Evolutionary conservation across 2,329 filamentous ascomycete genomes (phyloP), one percentile per base, ranked within the genome.

Genomic region (Seiridium unicorne): DNA sequence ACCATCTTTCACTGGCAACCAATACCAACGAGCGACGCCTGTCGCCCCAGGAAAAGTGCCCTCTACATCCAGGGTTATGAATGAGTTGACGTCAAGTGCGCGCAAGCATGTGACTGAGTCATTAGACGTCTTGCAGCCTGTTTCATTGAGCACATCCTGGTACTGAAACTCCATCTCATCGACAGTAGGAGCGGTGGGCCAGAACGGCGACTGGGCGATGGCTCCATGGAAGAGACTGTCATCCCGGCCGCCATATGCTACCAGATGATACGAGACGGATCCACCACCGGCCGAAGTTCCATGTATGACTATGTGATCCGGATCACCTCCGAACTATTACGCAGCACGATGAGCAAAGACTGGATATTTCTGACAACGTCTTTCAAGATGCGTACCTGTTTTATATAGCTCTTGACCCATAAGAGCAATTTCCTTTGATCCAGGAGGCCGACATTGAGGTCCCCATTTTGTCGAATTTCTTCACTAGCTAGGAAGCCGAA

Each of bases 401-500:
- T 34, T 42, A 91, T 88, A 71, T 91, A 75, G 40, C 82, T 76
- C 63, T 89, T 82, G 0, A 90, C 81, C 89, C 89, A 92, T 60
- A 87, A 69, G 13, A 91, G 70, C 0, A 83, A 85, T 65, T 87
- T 86, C 53, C 86, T 77, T 70, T 91, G 88, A 70, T 92, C 89
- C 42, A 83, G 81, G 1, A 92, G 76, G 2, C 89, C 89, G 65
- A 85, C 85, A 69, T 92, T 92, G 42, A 86, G 18, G 13, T 54
- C 42, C 3, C 53, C 58, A 26, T 55, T 40, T 2, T 42, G 68
- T 61, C 80, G 81, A 1, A 82, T 81, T 65, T 62, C 69, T 65
- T 88, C 82, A 18, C 81, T 79, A 2, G 84, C 82, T 5, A 92
- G 76, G 68, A 91, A 92, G 0, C 90, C 89, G 64, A 85, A 91